Percentiles rank a stretch among this genome's conserved stretches.
phyloP scores from a whole-genome alignment of 805 yeast genomes.

The Candida tibetensis region DNA sequence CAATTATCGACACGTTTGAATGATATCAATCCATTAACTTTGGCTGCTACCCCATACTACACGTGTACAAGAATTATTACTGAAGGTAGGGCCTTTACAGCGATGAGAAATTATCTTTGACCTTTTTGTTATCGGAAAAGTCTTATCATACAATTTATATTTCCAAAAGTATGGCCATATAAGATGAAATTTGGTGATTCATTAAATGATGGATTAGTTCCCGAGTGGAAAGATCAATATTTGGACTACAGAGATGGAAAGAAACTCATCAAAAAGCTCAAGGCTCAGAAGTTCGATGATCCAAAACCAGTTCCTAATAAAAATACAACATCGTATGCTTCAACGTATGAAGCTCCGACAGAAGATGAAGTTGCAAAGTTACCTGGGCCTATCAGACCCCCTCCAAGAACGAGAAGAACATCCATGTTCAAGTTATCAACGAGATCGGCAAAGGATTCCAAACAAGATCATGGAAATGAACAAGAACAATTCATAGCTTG shows the following conservation, averaged over 20 bases:
- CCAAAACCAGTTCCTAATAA: neutral
- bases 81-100: too few species aligned
- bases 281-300: conserved; percentile 8
- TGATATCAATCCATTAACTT: too few species aligned
- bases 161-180: too few species aligned
- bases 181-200: conserved; percentile 70
- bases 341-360: conserved; percentile 12
- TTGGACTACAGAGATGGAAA: conserved; percentile 67
- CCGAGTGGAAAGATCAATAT: conserved; percentile 86
- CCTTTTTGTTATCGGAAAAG: too few species aligned
- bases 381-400: conserved; percentile 1
- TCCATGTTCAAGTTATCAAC: conserved; percentile 24
- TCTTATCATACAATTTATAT: too few species aligned
- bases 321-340: conserved; percentile 19
- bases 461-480: conserved; percentile 33
- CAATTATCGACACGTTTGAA: too few species aligned
- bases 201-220: conserved; percentile 64
- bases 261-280: conserved; percentile 44
- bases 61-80: too few species aligned
- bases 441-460: conserved; percentile 16
- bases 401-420: conserved; percentile 8
- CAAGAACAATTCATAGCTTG: conserved; percentile 53
- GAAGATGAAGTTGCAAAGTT: conserved; percentile 7
- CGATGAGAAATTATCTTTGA: too few species aligned
- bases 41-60: too few species aligned